Percentiles rank a stretch among this genome's conserved stretches.
Conservation (phyloP, 2,329 filamentous ascomycete genomes). For the Aquanectria penicillioides region DNA sequence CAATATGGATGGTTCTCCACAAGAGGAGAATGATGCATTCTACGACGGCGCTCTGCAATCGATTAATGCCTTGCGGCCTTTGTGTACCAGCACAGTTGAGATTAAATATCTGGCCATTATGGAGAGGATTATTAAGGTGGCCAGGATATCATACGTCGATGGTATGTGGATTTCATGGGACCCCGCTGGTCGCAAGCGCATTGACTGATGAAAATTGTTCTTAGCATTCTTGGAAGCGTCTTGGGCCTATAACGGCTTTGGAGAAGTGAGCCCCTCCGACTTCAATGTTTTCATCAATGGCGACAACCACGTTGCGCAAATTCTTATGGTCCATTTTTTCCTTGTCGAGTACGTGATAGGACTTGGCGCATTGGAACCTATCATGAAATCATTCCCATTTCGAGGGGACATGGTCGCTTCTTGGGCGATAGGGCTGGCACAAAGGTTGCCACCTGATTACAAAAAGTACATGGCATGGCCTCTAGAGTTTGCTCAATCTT, state of each 20-base stretch:
- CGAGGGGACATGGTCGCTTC: constrained; percentile 6
- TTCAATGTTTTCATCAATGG: constrained; percentile 23
- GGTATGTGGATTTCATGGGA: not conserved
- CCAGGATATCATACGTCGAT: constrained; percentile 6
- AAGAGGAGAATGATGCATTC: not conserved
- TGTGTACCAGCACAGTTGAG: constrained; percentile 23
- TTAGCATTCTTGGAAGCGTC: constrained; percentile 12
- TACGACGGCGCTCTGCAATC: constrained; percentile 2
- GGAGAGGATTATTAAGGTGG: constrained; percentile 1
- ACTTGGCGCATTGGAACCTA: not conserved
- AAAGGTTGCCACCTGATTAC: constrained; percentile 8
- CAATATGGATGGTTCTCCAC: not conserved
- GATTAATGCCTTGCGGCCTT: not conserved
- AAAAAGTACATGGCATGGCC: constrained; percentile 23
- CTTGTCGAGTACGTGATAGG: constrained; percentile 23
- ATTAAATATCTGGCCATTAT: constrained; percentile 15
- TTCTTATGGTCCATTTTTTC: constrained; percentile 30
- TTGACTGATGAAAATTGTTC: not conserved
- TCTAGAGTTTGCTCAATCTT: not conserved
- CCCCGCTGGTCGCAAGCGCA: rapidly evolving
- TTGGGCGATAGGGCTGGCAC: constrained; percentile 18
- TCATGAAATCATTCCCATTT: constrained; percentile 25
- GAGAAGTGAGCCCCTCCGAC: constrained; percentile 6
- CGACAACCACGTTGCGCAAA: constrained; percentile 16
- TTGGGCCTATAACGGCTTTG: constrained; percentile 11